Percentiles rank a stretch among this genome's conserved stretches.
Evolutionary conservation across 345 rosid species (phyloP).

Genomic region (Pelargonium nanum): DNA sequence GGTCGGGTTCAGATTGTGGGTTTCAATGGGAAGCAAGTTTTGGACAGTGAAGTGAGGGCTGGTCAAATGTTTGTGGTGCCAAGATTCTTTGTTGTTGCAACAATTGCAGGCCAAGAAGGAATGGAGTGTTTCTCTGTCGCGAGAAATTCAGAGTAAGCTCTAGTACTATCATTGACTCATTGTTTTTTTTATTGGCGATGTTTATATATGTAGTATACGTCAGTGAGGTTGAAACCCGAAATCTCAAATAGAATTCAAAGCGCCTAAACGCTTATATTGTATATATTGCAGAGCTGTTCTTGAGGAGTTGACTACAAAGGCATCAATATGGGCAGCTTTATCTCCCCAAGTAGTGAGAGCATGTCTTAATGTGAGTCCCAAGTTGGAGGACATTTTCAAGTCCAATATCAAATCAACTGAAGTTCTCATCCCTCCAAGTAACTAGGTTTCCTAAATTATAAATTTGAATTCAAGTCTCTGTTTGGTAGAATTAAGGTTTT

Average conservation of each 20-base stretch:
- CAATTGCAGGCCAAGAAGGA: slow-evolving; percentile 13
- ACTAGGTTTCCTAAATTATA: neutral
- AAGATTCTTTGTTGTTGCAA: slow-evolving; percentile 11
- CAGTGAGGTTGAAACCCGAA: too few relatives aligned
- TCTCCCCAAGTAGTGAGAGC: slow-evolving; percentile 13
- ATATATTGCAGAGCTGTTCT: slow-evolving; percentile 6
- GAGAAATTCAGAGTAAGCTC: slow-evolving; percentile 8
- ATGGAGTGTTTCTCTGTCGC: slow-evolving; percentile 16
- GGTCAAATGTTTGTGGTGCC: slow-evolving; percentile 27
- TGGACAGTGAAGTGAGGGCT: slow-evolving; percentile 11
- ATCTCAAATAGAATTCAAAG: too few relatives aligned
- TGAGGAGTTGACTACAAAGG: slow-evolving; percentile 11
- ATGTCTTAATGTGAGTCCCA: slow-evolving; percentile 9
- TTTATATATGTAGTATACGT: too few relatives aligned
- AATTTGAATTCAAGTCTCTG: too few relatives aligned
- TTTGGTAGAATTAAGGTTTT: too few relatives aligned
- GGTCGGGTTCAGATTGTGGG: slow-evolving; percentile 23
- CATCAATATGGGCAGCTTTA: slow-evolving; percentile 15
- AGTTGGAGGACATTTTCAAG: slow-evolving; percentile 7
- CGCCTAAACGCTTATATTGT: neutral
- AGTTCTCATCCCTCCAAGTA: slow-evolving; percentile 14
- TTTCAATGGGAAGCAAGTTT: slow-evolving; percentile 11
- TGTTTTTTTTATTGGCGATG: neutral
- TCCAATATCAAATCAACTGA: slow-evolving; percentile 3
- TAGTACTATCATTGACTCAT: neutral